Base-by-base conservation (phyloP, 495 filamentous ascomycete species). In the Neurospora sp. region DNA sequence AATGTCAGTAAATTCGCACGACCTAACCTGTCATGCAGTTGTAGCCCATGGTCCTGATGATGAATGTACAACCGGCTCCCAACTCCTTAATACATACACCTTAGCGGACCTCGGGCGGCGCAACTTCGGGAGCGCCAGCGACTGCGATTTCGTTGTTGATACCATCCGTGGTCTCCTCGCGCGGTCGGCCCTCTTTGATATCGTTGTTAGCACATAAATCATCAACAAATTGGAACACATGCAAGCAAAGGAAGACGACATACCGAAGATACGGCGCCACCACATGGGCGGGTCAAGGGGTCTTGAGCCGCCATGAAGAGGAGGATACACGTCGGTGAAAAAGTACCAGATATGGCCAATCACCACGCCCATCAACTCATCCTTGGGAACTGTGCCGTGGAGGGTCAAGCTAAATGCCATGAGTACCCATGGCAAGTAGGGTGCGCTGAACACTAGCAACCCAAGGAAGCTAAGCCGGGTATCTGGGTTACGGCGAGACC, bases 281-380 rank as follows among this genome's bases (percentile, higher is more conserved):
- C 93, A 97, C 79, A 84, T 83, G 2, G 96, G 96, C 62, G 96
- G 94, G 79, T 98, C 96, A 69, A 99, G 84, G 7, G 96, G 96
- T 66, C 92, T 87, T 62, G 91, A 91, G 37, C 94, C 94, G 74
- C 90, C 89, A 81, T 97, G 92, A 69, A 98, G 87, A 37, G 93
- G 90, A 7, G 96, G 96, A 80, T 97, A 99, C 19, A 99, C 94
- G 78, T 99, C 96, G 70, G 90, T 92, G 84, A 98, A 98, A 84
- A 97, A 99, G 80, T 98, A 99, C 92, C 94, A 99, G 39, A 98
- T 88, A 83, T 99, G 96, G 4, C 96, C 96, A 70, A 98, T 93
- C 8, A 94, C 88, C 19, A 97, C 92, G 8, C 96, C 96, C 83
- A 94, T 92, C 73, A 99, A 89, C 85, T 99, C 96, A 82, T 99